phyloP scores from a whole-genome alignment of 1,284 basidiomycete genomes.

The Sutorius eximius region DNA sequence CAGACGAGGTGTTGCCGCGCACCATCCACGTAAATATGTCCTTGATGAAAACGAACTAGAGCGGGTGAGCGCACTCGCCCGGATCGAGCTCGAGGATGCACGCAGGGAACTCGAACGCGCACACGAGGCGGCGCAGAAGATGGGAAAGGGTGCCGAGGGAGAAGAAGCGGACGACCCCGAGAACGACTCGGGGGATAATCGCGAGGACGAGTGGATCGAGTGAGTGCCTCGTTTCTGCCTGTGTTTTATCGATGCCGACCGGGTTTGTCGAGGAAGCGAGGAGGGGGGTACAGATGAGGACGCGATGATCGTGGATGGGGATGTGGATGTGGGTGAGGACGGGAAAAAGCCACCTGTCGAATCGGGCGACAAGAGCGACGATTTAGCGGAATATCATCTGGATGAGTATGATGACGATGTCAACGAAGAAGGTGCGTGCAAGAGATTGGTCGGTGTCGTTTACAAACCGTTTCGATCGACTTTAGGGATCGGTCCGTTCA shows the following conservation, averaged over 20 bases:
- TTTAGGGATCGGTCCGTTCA: slow-evolving; percentile 84
- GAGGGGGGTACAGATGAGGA: slow-evolving; percentile 46
- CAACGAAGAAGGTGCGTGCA: slow-evolving; percentile 48
- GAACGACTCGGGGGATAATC: slow-evolving; percentile 44
- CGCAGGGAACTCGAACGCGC: slow-evolving; percentile 82
- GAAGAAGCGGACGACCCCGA: slow-evolving; percentile 64
- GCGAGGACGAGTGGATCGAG: slow-evolving; percentile 79
- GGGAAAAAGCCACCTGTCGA: slow-evolving; percentile 33
- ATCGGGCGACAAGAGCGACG: slow-evolving; percentile 59
- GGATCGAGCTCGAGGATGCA: slow-evolving; percentile 87
- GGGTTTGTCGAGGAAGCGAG: slow-evolving; percentile 44
- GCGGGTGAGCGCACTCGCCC: slow-evolving; percentile 86
- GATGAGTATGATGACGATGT: slow-evolving; percentile 91
- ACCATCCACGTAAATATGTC: slow-evolving; percentile 85
- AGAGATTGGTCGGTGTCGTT: background rate
- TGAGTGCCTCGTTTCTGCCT: slow-evolving; percentile 47
- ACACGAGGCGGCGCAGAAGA: slow-evolving; percentile 71
- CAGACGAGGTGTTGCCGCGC: slow-evolving; percentile 73
- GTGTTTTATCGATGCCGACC: slow-evolving; percentile 24
- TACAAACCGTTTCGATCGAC: background rate
- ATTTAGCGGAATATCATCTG: slow-evolving; percentile 89
- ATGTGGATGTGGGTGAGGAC: slow-evolving; percentile 46
- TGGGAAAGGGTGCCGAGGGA: slow-evolving; percentile 61
- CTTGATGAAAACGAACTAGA: slow-evolving; percentile 91
- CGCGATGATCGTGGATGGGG: slow-evolving; percentile 66